phyloP scores from a whole-genome alignment of 1,139 yeast species.

The Dujonia santamariae region DNA sequence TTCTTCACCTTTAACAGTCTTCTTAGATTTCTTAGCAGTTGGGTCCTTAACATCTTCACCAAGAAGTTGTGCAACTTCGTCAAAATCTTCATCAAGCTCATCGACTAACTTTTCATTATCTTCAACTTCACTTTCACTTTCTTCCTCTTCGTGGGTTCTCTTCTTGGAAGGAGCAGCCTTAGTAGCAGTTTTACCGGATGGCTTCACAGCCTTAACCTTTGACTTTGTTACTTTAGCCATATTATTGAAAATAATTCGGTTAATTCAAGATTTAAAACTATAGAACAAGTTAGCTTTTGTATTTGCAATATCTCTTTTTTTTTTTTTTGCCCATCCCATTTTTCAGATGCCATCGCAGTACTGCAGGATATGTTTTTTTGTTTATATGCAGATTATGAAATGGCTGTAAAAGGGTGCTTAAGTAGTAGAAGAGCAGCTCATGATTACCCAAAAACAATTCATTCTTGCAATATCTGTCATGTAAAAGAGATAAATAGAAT shows the following conservation, averaged over 20 bases:
- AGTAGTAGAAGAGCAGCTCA: too few relatives aligned
- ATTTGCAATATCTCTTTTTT: too few relatives aligned
- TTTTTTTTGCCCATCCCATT: neutral
- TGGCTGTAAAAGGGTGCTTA: too few relatives aligned
- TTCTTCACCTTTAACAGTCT: conserved; percentile 16
- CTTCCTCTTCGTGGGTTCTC: conserved; percentile 16
- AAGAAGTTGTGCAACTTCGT: conserved; percentile 52
- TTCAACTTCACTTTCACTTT: conserved; percentile 19
- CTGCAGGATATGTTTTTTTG: conserved; percentile 2
- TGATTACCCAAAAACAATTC: too few relatives aligned
- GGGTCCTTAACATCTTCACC: conserved; percentile 45
- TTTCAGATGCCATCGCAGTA: conserved; percentile 3
- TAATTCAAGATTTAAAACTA: too few relatives aligned
- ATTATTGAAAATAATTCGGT: neutral
- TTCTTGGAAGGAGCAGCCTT: conserved; percentile 5
- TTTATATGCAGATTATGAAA: too few relatives aligned
- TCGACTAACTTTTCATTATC: conserved; percentile 45
- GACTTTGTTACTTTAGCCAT: conserved; percentile 7
- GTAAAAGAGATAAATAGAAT: neutral
- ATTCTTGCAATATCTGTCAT: neutral
- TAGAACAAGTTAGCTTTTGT: too few relatives aligned
- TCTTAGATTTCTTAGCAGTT: conserved; percentile 23
- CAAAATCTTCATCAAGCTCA: conserved; percentile 51
- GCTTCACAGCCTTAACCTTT: conserved; percentile 7
- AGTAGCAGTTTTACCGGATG: conserved; percentile 2